Evolutionary conservation across 1,284 basidiomycete species (phyloP), one percentile per base, ranked within the genome.

Genomic region (Boletus subluridellus): DNA sequence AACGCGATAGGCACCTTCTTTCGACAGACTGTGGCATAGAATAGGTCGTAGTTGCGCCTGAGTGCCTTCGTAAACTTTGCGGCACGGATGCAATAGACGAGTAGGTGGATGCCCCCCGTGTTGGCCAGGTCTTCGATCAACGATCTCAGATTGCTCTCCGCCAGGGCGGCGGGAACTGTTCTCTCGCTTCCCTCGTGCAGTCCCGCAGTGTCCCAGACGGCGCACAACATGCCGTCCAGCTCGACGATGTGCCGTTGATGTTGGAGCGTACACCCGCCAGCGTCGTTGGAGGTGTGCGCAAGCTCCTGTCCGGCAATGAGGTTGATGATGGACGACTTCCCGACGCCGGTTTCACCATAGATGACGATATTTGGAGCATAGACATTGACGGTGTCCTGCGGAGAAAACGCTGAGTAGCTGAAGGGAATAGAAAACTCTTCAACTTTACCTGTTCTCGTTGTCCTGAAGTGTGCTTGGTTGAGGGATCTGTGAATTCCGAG

Each of bases 61-160:
- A 59, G 41, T 1, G 48, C 41, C 15, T 37, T 34, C 4, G 35
- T 57, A 34, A 55, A 26, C 30, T 57, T 41, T 5, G 34, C 3
- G 6, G 62, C 67, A 14, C 69, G 64, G 26, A 75, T 65, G 35
- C 50, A 51, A 15, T 51, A 51, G 28, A 51, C 4, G 28, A 51
- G 7, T 1, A 51, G 26, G 17, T 46, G 37, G 21, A 21, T 21
- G 21, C 21, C 21, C 21, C 21, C 21, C 21, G 21, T 21, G 21
- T 21, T 21, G 21, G 30, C 47, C n/a, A 48, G n/a, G 7, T 34
- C 30, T 12, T 34, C 11, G n/a, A 48, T 34, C 12, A 48, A 21
- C 47, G 17, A 12, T 14, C 5, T n/a, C 32, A 48, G 10, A 24
- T 48, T 34, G 10, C 28, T n/a, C n/a, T 30, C 46, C 8, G 46